Base-by-base conservation (phyloP, 768 basidiomycete genomes). In the Collybia mongolica region DNA sequence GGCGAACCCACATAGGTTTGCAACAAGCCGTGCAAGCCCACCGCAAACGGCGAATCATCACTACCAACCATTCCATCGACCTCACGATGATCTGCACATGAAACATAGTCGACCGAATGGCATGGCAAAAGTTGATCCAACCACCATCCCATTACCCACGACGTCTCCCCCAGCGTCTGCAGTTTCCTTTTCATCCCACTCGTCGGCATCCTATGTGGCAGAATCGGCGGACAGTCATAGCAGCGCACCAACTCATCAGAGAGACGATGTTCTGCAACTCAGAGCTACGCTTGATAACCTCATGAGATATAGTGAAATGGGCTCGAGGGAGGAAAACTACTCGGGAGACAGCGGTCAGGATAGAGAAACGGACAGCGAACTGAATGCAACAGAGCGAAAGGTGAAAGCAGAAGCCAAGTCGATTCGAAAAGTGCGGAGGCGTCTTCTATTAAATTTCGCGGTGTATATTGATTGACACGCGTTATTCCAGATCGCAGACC, bases 161-260 rank as follows among this genome's bases (percentile, higher is more conserved):
- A 73, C 83, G 52, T 90, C 89, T 1, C 89, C 89, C 12, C 84
- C 88, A 1, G 70, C 75, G 23, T 91, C 89, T 18, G 73, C 83
- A 0, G 55, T 90, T 14, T 92, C 89, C 0, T 79, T 84, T 57
- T 90, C 89, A n/a, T 90, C 89, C 3, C 80, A 71, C n/a, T 90
- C 87, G 0, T 80, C 84, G 1, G 54, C 68, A 11, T 77, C 76
- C 1, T 63, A 66, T 32, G 62, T 58, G 12, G 72, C 72, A 24
- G 66, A 67, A 29, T 77, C 76, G 2, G 62, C 60, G 18, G 64
- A 59, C 18, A 69, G 76, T 52, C 61, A 63, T 32, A 67, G 74
- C 48, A 70, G 67, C 15, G 67, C 55, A 6, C 29, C 45, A 2
- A 39, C 53, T 9, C 49, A 51, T n/a, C 48, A 52, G 5, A 62